Conservation (phyloP, 495 filamentous ascomycete genomes). For the Neurospora hispaniola region DNA sequence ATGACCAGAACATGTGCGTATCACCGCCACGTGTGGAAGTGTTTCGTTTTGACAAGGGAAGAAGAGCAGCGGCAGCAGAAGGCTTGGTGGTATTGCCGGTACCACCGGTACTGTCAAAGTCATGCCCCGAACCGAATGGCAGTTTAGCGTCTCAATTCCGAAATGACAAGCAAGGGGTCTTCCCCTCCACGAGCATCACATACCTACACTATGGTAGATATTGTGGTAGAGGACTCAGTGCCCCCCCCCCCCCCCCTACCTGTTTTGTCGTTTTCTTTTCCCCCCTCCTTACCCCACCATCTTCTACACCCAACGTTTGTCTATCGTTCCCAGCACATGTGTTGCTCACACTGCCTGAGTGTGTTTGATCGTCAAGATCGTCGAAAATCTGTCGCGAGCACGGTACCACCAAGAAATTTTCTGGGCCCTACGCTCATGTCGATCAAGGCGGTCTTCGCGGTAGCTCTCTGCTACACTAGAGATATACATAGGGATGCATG, state of each 20-base stretch:
- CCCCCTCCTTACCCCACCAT: neutral
- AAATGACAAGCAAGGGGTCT: neutral
- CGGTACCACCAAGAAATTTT: neutral
- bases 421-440: neutral
- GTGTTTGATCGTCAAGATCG: neutral
- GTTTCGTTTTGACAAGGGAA: neutral
- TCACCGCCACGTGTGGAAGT: neutral
- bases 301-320: neutral
- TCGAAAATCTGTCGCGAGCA: neutral
- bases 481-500: neutral
- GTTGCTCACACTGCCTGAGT: neutral
- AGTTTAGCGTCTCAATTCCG: neutral
- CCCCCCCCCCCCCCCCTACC: too few relatives aligned
- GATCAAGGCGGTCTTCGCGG: neutral
- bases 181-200: neutral
- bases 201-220: too few relatives aligned
- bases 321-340: neutral
- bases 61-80: neutral
- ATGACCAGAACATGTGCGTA: neutral
- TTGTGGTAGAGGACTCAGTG: neutral
- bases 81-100: neutral
- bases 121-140: neutral
- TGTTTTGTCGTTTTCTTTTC: neutral
- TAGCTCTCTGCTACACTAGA: neutral
- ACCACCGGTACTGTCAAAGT: neutral